phyloP scores from a whole-genome alignment of 2,329 filamentous ascomycete species.

The Cladosporium sp. region DNA sequence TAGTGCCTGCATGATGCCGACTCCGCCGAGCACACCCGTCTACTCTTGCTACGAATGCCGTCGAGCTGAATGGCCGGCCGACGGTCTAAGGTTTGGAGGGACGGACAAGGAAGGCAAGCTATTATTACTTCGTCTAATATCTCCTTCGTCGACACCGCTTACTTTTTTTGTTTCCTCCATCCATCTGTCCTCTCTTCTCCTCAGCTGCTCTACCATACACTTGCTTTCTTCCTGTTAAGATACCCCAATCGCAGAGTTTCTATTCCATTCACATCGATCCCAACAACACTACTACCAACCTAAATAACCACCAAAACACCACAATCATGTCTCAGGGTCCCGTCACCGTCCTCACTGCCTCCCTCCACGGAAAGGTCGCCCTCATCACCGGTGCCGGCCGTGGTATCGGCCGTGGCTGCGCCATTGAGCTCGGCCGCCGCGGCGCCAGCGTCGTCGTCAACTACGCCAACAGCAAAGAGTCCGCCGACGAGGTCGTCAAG shows the following conservation, averaged over 20 bases:
- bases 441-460: slow-evolving; percentile 68
- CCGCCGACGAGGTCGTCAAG: slow-evolving; percentile 52
- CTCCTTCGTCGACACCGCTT: slow-evolving; percentile 24
- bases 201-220: slow-evolving; percentile 1
- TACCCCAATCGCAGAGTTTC: slow-evolving; percentile 11
- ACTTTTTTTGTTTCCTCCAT: slow-evolving; percentile 13
- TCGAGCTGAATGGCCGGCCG: slow-evolving; percentile 15
- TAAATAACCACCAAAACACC: slow-evolving; percentile 6
- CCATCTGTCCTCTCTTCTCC: not conserved
- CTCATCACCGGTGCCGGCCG: slow-evolving; percentile 67
- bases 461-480: slow-evolving; percentile 57
- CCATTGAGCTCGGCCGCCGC: slow-evolving; percentile 66
- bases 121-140: slow-evolving; percentile 17
- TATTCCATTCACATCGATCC: not conserved
- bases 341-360: slow-evolving; percentile 50
- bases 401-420: slow-evolving; percentile 67
- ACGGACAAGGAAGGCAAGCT: not conserved
- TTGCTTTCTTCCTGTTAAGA: slow-evolving; percentile 13
- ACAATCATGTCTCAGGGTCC: slow-evolving; percentile 35
- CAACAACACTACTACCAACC: slow-evolving; percentile 1
- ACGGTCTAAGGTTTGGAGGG: slow-evolving; percentile 6
- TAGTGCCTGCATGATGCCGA: slow-evolving; percentile 18
- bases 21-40: slow-evolving; percentile 4
- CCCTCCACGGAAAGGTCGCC: slow-evolving; percentile 56
- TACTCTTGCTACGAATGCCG: slow-evolving; percentile 1